Percentiles rank a stretch among this genome's conserved stretches.
Conservation (phyloP, 2,329 filamentous ascomycete genomes). For the Colletotrichum chrysophilum region DNA sequence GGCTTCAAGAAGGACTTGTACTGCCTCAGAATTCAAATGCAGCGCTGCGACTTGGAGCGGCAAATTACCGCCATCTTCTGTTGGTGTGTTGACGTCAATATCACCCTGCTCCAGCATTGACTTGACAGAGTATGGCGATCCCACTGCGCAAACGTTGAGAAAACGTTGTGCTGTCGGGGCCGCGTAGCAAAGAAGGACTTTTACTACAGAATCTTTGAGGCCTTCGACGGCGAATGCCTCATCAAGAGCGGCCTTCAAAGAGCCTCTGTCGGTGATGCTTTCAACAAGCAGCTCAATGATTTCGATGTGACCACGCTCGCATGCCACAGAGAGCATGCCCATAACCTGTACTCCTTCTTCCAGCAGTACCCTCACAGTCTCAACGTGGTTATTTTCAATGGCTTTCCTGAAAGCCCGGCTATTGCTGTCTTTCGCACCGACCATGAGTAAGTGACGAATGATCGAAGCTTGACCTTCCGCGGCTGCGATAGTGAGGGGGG, state of each 20-base stretch:
- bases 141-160: background rate
- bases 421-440: background rate
- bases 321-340: background rate
- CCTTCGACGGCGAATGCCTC: background rate
- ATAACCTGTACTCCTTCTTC: background rate
- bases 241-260: background rate
- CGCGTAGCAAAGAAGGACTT: background rate
- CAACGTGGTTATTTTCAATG: background rate
- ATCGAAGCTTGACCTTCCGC: background rate
- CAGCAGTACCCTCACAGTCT: background rate
- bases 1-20: rapidly evolving
- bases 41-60: background rate
- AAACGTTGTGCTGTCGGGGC: background rate
- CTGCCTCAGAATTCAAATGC: background rate
- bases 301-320: background rate
- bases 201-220: background rate
- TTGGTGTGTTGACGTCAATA: background rate
- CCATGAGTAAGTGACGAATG: background rate
- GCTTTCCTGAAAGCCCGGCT: background rate
- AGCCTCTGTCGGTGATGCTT: background rate
- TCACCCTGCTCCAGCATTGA: background rate
- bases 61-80: background rate
- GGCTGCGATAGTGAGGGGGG: background rate
- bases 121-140: background rate
- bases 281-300: background rate